These are phyloP conservation scores for Tolypocladium ophioglossoides DNA, from an alignment of 2,329 filamentous ascomycete genomes.

Conservation along the genomic window DNA sequence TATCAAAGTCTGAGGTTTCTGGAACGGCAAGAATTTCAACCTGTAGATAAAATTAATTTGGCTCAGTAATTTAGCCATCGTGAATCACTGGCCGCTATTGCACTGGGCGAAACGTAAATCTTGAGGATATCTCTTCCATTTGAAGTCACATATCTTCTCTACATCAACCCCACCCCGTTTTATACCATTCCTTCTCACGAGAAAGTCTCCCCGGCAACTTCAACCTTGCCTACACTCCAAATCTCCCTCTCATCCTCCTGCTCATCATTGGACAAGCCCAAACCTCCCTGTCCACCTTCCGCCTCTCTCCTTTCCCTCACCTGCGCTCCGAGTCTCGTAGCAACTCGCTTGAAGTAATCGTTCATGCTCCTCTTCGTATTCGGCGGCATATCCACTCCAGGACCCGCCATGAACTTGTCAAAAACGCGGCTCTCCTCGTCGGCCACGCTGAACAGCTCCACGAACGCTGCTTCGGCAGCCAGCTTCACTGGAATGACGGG, in stretches of 20 bases:
- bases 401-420: conserved; percentile 74
- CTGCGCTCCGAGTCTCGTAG: conserved; percentile 72
- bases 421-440: conserved; percentile 80
- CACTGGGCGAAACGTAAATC: background rate
- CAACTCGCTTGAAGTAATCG: conserved; percentile 95
- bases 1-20: background rate
- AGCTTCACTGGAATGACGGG: conserved; percentile 91
- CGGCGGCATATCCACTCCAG: conserved; percentile 54
- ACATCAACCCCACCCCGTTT: conserved; percentile 7
- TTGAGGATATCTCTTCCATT: background rate
- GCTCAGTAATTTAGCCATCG: no score
- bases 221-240: conserved; percentile 88
- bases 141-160: background rate
- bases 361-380: conserved; percentile 80
- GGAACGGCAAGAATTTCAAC: background rate
- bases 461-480: conserved; percentile 86
- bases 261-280: conserved; percentile 85
- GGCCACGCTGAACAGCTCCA: conserved; percentile 81
- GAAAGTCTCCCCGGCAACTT: conserved; percentile 56
- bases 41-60: background rate
- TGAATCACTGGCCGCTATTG: no score
- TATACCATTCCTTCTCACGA: conserved; percentile 21
- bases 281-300: conserved; percentile 75
- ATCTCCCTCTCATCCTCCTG: conserved; percentile 90
- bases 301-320: conserved; percentile 83